Evolutionary conservation across 495 filamentous ascomycete species (phyloP).

Genomic region (Lasiosphaeria ovina): DNA sequence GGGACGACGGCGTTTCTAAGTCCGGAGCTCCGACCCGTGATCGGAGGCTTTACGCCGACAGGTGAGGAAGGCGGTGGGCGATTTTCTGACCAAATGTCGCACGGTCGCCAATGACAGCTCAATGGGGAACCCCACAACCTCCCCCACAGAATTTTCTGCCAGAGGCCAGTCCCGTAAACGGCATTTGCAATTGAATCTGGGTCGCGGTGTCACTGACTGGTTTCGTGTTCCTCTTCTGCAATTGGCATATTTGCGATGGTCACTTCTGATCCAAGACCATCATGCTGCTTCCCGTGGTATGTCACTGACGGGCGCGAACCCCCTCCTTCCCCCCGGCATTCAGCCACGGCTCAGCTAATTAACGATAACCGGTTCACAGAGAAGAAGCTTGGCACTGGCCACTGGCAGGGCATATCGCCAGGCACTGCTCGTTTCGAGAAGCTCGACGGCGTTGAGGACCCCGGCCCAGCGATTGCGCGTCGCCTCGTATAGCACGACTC

Average conservation of each 20-base stretch:
- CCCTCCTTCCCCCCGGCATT: neutral
- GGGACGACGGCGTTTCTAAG: no score
- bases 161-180: neutral
- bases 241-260: constrained; percentile 12
- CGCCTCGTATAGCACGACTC: constrained; percentile 26
- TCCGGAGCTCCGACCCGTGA: no score
- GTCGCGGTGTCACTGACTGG: neutral
- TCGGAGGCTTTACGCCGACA: no score
- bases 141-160: constrained; percentile 3
- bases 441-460: constrained; percentile 5
- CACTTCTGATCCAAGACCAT: constrained; percentile 11
- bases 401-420: constrained; percentile 25
- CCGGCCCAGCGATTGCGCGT: constrained; percentile 10
- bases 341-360: neutral
- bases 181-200: constrained; percentile 4
- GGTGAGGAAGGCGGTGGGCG: neutral
- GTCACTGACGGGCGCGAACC: neutral
- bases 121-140: neutral
- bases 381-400: constrained; percentile 31
- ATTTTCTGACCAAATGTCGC: neutral
- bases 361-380: neutral
- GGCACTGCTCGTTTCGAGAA: constrained; percentile 12
- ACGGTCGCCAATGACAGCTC: neutral
- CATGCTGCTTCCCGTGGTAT: constrained; percentile 29
- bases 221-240: neutral